These are phyloP conservation scores for Lipomyces sp. DNA, from an alignment of 805 yeast genomes.

Conservation along the genomic window DNA sequence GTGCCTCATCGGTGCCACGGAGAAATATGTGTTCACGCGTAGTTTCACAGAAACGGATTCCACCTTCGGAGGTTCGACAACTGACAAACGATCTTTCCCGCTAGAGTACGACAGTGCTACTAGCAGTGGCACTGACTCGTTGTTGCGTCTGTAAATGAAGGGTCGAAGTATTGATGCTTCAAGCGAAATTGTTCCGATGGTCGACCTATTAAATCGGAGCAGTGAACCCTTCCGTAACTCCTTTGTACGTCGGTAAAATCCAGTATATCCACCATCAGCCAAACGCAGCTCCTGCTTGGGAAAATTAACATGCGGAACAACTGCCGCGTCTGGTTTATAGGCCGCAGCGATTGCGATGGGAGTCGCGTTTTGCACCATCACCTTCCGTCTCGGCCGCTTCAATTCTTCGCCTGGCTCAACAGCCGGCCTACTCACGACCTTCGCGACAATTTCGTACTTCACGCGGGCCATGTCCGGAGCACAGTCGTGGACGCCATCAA, in stretches of 20 bases:
- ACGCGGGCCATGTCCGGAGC: slow-evolving; percentile 25
- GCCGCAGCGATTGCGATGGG: slow-evolving; percentile 14
- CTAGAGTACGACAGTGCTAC: slow-evolving; percentile 13
- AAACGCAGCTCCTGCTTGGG: slow-evolving; percentile 10
- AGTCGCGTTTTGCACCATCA: slow-evolving; percentile 1
- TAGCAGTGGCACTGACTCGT: slow-evolving; percentile 11
- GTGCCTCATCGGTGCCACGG: slow-evolving; percentile 9
- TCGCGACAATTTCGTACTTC: slow-evolving; percentile 11
- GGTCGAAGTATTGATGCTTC: slow-evolving; percentile 17
- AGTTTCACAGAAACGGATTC: slow-evolving; percentile 16
- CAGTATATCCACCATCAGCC: slow-evolving; percentile 9
- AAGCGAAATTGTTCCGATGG: slow-evolving; percentile 8
- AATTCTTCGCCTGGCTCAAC: not conserved
- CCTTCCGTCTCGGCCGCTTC: not conserved
- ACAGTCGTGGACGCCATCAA: slow-evolving; percentile 20
- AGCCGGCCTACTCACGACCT: not conserved
- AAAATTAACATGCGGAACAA: slow-evolving; percentile 10
- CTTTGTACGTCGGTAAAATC: slow-evolving; percentile 17
- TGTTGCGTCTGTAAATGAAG: slow-evolving; percentile 2
- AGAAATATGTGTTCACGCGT: slow-evolving; percentile 13
- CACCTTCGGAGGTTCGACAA: slow-evolving; percentile 8
- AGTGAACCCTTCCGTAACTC: slow-evolving; percentile 5
- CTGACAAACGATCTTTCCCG: not conserved
- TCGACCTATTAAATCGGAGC: not conserved
- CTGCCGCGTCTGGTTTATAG: slow-evolving; percentile 9